Conservation (phyloP, 768 basidiomycete species). For the Suillus lakei region DNA sequence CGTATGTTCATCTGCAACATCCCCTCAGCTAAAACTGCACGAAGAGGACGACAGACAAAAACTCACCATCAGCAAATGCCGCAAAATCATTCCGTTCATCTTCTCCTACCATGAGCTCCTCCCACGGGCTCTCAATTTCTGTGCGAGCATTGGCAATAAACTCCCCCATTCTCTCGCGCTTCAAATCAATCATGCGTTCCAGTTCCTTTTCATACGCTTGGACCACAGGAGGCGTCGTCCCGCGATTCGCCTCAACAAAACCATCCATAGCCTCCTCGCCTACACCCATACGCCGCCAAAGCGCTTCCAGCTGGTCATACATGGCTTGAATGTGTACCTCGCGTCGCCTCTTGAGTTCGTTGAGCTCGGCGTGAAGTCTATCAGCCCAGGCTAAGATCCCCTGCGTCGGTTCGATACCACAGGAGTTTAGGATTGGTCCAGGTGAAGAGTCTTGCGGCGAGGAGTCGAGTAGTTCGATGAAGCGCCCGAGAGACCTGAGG, state of each 20-base stretch:
- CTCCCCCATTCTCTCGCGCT: conserved; percentile 82
- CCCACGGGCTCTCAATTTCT: conserved; percentile 84
- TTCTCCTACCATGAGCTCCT: conserved; percentile 83
- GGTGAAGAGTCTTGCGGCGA: conserved; percentile 30
- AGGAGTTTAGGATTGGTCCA: conserved; percentile 29
- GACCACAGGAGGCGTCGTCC: conserved; percentile 78
- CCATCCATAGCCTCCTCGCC: conserved; percentile 80
- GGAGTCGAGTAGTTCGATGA: conserved; percentile 61
- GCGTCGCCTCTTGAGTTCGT: conserved; percentile 72
- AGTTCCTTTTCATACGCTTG: conserved; percentile 88
- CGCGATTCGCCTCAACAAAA: conserved; percentile 87
- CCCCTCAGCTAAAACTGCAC: conserved; percentile 4
- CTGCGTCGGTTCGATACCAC: conserved; percentile 75
- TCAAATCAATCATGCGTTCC: conserved; percentile 87
- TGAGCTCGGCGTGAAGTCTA: conserved; percentile 58
- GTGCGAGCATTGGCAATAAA: conserved; percentile 83
- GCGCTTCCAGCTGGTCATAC: conserved; percentile 90
- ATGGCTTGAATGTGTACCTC: conserved; percentile 89
- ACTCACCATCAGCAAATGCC: conserved; percentile 80
- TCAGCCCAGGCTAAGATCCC: conserved; percentile 78
- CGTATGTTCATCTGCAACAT: conserved; percentile 74
- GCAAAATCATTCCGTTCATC: conserved; percentile 83
- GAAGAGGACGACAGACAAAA: conserved; percentile 1
- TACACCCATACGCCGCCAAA: conserved; percentile 92
- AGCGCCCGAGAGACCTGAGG: conserved; percentile 63